Percentiles rank a stretch among this genome's conserved stretches.
phyloP scores from a whole-genome alignment of 305 asterid species.

The Rubia peregrina region DNA sequence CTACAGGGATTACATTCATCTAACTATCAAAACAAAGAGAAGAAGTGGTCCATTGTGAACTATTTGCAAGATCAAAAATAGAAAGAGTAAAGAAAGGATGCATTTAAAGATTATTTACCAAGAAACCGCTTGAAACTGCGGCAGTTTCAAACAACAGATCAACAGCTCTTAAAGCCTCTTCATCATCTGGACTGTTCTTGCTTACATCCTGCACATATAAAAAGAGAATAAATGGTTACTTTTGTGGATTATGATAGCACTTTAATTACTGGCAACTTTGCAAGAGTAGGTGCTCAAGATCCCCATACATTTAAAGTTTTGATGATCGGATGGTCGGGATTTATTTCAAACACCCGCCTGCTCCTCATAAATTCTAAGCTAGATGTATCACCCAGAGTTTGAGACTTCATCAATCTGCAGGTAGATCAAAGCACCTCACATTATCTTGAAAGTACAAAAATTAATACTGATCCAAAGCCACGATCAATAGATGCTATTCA shows the following conservation, averaged over 20 bases:
- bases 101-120: conserved; percentile 39
- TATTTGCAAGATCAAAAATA: background rate
- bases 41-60: background rate
- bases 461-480: background rate
- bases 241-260: background rate
- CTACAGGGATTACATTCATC: background rate
- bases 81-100: background rate
- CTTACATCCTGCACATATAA: conserved; percentile 51
- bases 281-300: conserved; percentile 10
- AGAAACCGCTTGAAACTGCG: conserved; percentile 86
- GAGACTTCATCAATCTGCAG: conserved; percentile 91
- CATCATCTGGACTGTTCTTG: conserved; percentile 68
- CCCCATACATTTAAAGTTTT: conserved; percentile 53
- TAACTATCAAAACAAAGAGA: background rate
- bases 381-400: conserved; percentile 62
- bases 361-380: conserved; percentile 75
- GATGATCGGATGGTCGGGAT: conserved; percentile 89
- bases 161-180: conserved; percentile 83
- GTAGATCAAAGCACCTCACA: conserved; percentile 11
- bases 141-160: conserved; percentile 91
- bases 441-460: conserved; percentile 1
- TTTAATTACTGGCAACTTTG: background rate
- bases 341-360: conserved; percentile 91
- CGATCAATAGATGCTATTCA: background rate
- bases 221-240: background rate